Percentiles rank a stretch among this genome's conserved stretches.
Conservation (phyloP, 2,329 filamentous ascomycete genomes). For the Cordyceps cicadae region DNA sequence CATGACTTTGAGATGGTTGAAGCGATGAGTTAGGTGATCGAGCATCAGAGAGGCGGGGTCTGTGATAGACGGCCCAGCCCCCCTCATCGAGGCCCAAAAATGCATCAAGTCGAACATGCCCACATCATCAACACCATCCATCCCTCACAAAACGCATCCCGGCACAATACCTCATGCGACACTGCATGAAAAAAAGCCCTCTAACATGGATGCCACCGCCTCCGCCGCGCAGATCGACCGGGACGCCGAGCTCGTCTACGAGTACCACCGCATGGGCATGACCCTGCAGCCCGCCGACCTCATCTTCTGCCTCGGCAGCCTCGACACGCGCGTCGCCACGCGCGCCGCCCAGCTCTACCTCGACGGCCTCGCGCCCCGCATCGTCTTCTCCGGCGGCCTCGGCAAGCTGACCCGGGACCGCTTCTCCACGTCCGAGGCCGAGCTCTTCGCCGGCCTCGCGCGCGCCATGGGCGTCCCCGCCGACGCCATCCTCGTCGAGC, state of each 20-base stretch:
- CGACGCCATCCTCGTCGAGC: constrained; percentile 31
- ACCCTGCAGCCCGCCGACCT: constrained; percentile 28
- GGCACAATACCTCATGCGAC: too few species aligned
- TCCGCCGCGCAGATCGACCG: constrained; percentile 5
- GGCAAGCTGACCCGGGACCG: constrained; percentile 32
- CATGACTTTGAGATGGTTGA: too few species aligned
- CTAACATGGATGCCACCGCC: neutral
- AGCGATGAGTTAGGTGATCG: too few species aligned
- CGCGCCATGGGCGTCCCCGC: constrained; percentile 30
- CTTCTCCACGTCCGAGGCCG: constrained; percentile 34
- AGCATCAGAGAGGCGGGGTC: too few species aligned
- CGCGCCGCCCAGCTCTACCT: constrained; percentile 35
- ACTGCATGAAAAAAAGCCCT: too few species aligned
- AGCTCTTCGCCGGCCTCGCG: constrained; percentile 34
- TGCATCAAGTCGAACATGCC: too few species aligned
- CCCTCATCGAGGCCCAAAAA: too few species aligned
- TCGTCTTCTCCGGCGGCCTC: constrained; percentile 37
- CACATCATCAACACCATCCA: neutral
- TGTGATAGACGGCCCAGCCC: too few species aligned
- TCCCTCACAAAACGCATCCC: neutral
- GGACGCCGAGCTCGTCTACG: constrained; percentile 33
- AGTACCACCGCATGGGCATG: constrained; percentile 36
- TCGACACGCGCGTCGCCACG: constrained; percentile 36
- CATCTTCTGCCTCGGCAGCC: constrained; percentile 40
- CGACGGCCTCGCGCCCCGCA: constrained; percentile 27